Conservation (phyloP, 257 asterid species). For the Primulina huaijiensis region DNA sequence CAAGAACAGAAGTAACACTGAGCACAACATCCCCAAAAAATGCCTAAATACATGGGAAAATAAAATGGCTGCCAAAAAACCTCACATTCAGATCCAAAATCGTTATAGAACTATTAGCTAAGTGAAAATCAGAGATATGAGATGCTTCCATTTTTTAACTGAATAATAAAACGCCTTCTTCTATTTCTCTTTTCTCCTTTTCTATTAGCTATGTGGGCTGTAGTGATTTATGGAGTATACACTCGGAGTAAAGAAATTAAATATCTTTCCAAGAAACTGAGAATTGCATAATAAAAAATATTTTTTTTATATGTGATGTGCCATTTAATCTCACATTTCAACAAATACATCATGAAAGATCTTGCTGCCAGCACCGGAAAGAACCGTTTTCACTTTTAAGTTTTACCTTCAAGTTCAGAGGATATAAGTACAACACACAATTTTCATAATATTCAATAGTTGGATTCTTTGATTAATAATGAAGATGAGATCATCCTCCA, state of each 20-base stretch:
- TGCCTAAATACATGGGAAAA: background rate
- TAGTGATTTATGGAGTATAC: conserved; percentile 3
- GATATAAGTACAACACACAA: conserved; percentile 5
- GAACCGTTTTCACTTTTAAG: background rate
- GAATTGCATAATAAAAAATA: conserved; percentile 1
- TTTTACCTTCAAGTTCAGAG: conserved; percentile 3
- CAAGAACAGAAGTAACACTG: conserved; percentile 18
- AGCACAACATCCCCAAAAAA: background rate
- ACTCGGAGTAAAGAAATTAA: background rate
- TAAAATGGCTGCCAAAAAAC: background rate
- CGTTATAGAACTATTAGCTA: conserved; percentile 12
- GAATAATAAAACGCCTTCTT: background rate
- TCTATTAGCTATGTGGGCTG: background rate
- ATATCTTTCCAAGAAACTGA: conserved; percentile 13
- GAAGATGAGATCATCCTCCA: conserved; percentile 16
- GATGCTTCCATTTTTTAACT: conserved; percentile 10
- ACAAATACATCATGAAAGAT: conserved; percentile 5
- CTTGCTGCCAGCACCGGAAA: conserved; percentile 22
- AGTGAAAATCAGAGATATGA: background rate
- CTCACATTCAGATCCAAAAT: conserved; percentile 4
- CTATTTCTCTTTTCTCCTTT: background rate
- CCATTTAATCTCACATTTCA: conserved; percentile 20
- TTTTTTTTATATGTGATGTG: conserved; percentile 14
- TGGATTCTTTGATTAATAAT: background rate
- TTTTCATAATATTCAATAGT: background rate